phyloP scores from a whole-genome alignment of 805 yeast species.

The Candida maesae region DNA sequence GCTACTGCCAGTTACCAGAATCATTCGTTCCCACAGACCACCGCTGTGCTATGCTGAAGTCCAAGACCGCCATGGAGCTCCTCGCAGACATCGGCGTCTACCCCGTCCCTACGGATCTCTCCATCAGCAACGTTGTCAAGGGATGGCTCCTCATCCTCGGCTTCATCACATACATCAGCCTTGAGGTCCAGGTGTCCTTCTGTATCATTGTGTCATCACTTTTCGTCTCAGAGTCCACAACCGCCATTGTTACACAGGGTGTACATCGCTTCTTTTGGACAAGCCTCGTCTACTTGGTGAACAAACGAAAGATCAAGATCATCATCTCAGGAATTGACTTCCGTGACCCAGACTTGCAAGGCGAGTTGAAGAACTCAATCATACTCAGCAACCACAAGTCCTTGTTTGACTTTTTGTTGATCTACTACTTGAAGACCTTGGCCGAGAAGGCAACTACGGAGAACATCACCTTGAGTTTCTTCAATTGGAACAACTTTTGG shows the following conservation, averaged over 20 bases:
- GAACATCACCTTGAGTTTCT: conserved; percentile 41
- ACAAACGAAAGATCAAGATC: conserved; percentile 24
- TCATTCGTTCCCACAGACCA: too few relatives aligned
- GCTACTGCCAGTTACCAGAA: too few relatives aligned
- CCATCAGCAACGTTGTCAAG: conserved; percentile 15
- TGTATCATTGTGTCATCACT: conserved; percentile 5
- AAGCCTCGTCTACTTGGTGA: conserved; percentile 18
- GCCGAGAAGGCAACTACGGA: conserved; percentile 25
- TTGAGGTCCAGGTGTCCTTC: conserved; percentile 11
- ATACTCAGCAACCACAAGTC: conserved; percentile 61
- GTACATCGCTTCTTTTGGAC: conserved; percentile 19
- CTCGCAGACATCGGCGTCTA: conserved; percentile 20
- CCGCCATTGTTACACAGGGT: neutral
- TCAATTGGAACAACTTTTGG: conserved; percentile 70
- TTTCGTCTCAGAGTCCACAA: conserved; percentile 6
- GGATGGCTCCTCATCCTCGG: conserved; percentile 20
- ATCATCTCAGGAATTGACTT: conserved; percentile 26
- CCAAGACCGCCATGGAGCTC: conserved; percentile 12
- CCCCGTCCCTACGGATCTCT: conserved; percentile 20
- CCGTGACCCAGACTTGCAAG: conserved; percentile 18
- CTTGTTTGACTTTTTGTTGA: conserved; percentile 57
- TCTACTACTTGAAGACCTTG: conserved; percentile 34
- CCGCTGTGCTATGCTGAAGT: conserved; percentile 1
- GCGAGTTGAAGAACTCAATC: conserved; percentile 32
- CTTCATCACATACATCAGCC: conserved; percentile 8